Percentiles rank a stretch among this genome's conserved stretches.
These are phyloP conservation scores for Daedalea quercina DNA, from an alignment of 768 basidiomycete genomes.

Conservation along the genomic window DNA sequence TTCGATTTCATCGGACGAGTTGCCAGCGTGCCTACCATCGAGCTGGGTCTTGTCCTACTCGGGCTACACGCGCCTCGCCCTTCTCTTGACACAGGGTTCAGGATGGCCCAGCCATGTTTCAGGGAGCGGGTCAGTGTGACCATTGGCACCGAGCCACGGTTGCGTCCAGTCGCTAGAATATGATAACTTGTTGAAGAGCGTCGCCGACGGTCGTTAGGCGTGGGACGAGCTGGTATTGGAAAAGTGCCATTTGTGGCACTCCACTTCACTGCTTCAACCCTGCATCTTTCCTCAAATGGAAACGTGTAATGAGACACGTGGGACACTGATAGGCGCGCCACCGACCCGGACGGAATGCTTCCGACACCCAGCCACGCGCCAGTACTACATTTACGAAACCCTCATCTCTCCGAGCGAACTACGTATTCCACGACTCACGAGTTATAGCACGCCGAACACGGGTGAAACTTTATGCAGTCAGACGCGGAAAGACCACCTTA, in stretches of 20 bases:
- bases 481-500: constrained; percentile 28
- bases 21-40: too few species aligned
- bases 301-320: neutral
- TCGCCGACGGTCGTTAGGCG: neutral
- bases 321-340: neutral
- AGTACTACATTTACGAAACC: neutral
- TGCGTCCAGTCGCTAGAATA: neutral
- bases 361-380: neutral
- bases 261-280: neutral
- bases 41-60: too few species aligned
- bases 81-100: too few species aligned
- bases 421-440: too few species aligned
- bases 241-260: neutral
- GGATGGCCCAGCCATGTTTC: too few species aligned
- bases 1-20: too few species aligned
- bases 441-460: neutral
- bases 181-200: neutral
- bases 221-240: neutral
- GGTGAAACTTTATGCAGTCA: neutral
- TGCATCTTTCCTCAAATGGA: neutral
- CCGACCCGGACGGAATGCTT: neutral
- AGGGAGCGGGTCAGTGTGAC: neutral
- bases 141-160: neutral
- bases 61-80: too few species aligned
- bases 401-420: neutral